Conservation (phyloP, 805 yeast genomes). For the Wickerhamomyces subpelliculosus region DNA sequence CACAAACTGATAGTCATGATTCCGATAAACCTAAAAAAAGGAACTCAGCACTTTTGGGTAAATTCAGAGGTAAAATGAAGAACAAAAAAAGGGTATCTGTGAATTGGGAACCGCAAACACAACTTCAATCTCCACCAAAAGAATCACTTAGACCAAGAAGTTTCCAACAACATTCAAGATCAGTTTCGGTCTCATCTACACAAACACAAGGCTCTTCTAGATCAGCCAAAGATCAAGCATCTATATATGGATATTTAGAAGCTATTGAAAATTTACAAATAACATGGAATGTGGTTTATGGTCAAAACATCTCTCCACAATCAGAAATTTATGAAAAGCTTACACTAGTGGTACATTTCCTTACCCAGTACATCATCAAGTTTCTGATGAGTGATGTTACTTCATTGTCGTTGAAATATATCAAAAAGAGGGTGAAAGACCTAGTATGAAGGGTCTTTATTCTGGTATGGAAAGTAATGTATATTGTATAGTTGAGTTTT, state of each 20-base stretch:
- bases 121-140: too few relatives aligned
- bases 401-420: not conserved
- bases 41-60: slow-evolving; percentile 3
- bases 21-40: not conserved
- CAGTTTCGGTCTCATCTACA: slow-evolving; percentile 3
- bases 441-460: too few relatives aligned
- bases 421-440: not conserved
- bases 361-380: slow-evolving; percentile 6
- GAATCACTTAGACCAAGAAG: slow-evolving; percentile 1
- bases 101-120: too few relatives aligned
- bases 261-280: slow-evolving; percentile 3
- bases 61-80: slow-evolving; percentile 3
- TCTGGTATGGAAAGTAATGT: too few relatives aligned
- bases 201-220: slow-evolving; percentile 6
- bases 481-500: not conserved
- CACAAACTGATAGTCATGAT: too few relatives aligned
- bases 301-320: not conserved
- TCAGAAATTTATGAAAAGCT: slow-evolving; percentile 1
- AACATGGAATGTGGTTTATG: slow-evolving; percentile 2
- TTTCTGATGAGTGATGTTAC: slow-evolving; percentile 6
- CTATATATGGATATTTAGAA: slow-evolving; percentile 6
- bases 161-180: slow-evolving; percentile 21
- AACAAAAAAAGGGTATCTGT: too few relatives aligned
- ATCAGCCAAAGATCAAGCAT: slow-evolving; percentile 9
- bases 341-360: slow-evolving; percentile 5